Percentiles rank a stretch among this genome's conserved stretches.
phyloP scores from a whole-genome alignment of 2,329 filamentous ascomycete genomes.

The Talaromyces atroroseus region DNA sequence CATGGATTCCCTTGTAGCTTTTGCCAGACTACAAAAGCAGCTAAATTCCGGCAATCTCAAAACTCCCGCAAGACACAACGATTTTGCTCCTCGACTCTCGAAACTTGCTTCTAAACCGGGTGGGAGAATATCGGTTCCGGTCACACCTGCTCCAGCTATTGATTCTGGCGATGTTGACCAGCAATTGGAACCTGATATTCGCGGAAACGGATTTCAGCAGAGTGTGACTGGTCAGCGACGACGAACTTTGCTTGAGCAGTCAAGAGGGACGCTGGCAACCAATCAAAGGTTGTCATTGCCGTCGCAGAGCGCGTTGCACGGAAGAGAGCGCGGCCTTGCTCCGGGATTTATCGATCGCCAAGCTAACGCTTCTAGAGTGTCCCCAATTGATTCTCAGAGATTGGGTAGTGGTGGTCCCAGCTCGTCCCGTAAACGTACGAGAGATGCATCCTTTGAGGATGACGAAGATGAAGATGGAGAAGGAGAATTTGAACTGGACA shows the following conservation, averaged over 20 bases:
- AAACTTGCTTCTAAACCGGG: constrained; percentile 6
- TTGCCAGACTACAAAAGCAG: neutral
- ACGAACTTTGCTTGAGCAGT: too few relatives aligned
- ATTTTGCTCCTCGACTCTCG: constrained; percentile 3
- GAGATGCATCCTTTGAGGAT: constrained; percentile 15
- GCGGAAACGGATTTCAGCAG: neutral
- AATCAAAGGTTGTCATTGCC: neutral
- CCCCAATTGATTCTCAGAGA: constrained; percentile 23
- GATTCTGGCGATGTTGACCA: neutral
- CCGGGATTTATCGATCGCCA: constrained; percentile 34
- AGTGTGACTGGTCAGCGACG: neutral
- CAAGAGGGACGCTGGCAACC: neutral
- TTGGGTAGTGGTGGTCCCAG: neutral
- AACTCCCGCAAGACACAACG: neutral
- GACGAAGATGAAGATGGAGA: constrained; percentile 21
- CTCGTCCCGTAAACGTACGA: constrained; percentile 10
- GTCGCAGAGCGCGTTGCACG: neutral
- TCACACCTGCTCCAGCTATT: neutral
- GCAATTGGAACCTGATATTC: neutral
- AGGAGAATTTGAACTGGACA: constrained; percentile 29
- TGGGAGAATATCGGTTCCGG: constrained; percentile 1
- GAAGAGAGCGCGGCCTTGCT: neutral
- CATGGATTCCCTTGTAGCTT: neutral
- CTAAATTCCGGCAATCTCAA: neutral
- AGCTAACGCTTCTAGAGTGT: constrained; percentile 27